Conservation (phyloP, 2,329 filamentous ascomycete species). For the Xylariaceae sp. region DNA sequence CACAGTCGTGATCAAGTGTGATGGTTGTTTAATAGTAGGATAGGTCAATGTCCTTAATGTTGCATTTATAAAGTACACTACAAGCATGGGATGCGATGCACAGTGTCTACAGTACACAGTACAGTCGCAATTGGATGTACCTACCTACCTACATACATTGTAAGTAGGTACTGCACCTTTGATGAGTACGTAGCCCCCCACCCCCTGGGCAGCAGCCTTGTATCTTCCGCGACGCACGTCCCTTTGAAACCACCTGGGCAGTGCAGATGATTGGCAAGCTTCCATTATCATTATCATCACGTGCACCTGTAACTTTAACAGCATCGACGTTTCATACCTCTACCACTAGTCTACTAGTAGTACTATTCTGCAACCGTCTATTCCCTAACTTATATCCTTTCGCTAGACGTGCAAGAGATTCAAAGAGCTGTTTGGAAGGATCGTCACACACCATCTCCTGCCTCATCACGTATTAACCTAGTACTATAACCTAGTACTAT, state of each 20-base stretch:
- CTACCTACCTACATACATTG: not conserved
- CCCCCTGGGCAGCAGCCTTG: no score
- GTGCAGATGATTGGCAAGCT: no score
- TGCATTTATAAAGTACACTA: constrained; percentile 13
- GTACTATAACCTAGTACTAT: constrained; percentile 1
- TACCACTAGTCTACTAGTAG: no score
- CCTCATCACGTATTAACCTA: constrained; percentile 3
- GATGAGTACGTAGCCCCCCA: not conserved
- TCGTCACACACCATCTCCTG: constrained; percentile 11
- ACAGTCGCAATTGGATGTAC: no score
- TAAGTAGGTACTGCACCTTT: not conserved
- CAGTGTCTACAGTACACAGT: constrained; percentile 12
- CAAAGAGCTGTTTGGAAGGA: constrained; percentile 7
- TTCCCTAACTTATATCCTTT: no score
- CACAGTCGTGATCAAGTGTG: not conserved
- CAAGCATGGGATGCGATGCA: not conserved
- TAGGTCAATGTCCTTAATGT: constrained; percentile 7
- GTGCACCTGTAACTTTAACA: constrained; percentile 24
- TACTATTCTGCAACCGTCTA: no score
- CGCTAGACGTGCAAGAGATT: constrained; percentile 2
- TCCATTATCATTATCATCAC: no score
- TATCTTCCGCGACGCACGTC: no score
- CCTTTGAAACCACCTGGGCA: no score
- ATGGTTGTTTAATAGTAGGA: constrained; percentile 9
- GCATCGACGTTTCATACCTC: no score